Evolutionary conservation across 2,329 filamentous ascomycete genomes (phyloP).

Genomic region (Aspergillus fumigatus): DNA sequence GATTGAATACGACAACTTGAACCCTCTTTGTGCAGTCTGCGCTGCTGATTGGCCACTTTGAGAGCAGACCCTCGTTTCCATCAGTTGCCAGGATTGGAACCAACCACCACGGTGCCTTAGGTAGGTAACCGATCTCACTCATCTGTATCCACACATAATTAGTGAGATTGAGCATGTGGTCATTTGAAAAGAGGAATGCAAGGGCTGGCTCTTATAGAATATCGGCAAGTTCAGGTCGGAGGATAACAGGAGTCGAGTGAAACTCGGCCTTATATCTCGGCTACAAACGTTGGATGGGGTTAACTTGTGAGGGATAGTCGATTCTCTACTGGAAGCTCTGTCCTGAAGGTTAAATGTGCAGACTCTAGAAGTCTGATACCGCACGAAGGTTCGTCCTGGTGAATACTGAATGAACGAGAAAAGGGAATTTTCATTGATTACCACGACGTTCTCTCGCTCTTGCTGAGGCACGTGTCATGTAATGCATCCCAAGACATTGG

Average conservation of each 20-base stretch:
- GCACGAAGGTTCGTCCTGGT: background rate
- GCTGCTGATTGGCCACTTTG: constrained; percentile 34
- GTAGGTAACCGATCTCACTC: background rate
- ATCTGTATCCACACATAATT: background rate
- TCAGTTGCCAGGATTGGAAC: background rate
- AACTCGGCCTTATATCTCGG: background rate
- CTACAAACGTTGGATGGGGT: background rate
- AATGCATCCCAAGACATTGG: constrained; percentile 12
- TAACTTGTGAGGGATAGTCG: background rate
- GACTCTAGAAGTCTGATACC: background rate
- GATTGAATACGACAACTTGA: background rate
- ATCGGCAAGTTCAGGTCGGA: background rate
- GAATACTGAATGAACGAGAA: background rate
- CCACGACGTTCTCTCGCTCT: background rate
- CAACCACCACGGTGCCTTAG: no score
- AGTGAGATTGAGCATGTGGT: background rate
- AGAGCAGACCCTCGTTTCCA: constrained; percentile 16
- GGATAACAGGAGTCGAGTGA: background rate
- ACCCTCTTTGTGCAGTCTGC: background rate
- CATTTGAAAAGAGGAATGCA: background rate
- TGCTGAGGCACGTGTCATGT: constrained; percentile 1
- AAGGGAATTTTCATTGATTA: constrained; percentile 4
- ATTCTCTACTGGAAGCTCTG: background rate
- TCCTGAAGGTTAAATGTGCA: background rate
- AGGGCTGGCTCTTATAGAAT: background rate